phyloP scores from a whole-genome alignment of 1,284 basidiomycete species.

The Prillingera fragicola region DNA sequence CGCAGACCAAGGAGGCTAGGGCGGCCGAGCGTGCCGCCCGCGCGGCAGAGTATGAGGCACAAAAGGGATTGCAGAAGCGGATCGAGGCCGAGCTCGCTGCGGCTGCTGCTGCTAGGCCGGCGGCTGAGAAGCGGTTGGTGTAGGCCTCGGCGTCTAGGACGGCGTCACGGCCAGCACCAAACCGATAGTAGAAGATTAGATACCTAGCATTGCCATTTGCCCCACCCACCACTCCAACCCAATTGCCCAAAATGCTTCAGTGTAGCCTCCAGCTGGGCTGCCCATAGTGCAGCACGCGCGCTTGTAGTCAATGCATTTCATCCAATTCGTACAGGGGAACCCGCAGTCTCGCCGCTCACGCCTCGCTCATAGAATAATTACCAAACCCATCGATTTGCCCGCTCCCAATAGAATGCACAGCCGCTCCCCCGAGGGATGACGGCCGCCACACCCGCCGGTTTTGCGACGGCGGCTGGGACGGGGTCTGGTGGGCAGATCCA shows the following conservation, averaged over 20 bases:
- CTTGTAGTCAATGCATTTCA: conserved; percentile 25
- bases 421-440: too few relatives aligned
- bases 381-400: too few relatives aligned
- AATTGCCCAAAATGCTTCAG: too few relatives aligned
- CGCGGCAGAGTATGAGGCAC: conserved; percentile 35
- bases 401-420: too few relatives aligned
- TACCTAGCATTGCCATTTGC: conserved; percentile 3
- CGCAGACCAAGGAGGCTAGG: conserved; percentile 28
- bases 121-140: conserved; percentile 3
- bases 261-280: too few relatives aligned
- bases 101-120: neutral
- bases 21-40: conserved; percentile 28
- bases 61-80: conserved; percentile 28
- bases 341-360: conserved; percentile 12
- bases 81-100: conserved; percentile 10
- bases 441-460: too few relatives aligned
- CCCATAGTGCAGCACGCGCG: too few relatives aligned
- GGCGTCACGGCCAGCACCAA: too few relatives aligned
- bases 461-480: too few relatives aligned
- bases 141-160: too few relatives aligned
- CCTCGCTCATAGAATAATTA: conserved; percentile 1
- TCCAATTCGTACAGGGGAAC: conserved; percentile 25
- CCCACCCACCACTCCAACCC: conserved; percentile 5
- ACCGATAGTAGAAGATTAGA: too few relatives aligned
- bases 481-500: too few relatives aligned